These are phyloP conservation scores for Clavaria fumosa DNA, from an alignment of 768 basidiomycete species.

Conservation along the genomic window DNA sequence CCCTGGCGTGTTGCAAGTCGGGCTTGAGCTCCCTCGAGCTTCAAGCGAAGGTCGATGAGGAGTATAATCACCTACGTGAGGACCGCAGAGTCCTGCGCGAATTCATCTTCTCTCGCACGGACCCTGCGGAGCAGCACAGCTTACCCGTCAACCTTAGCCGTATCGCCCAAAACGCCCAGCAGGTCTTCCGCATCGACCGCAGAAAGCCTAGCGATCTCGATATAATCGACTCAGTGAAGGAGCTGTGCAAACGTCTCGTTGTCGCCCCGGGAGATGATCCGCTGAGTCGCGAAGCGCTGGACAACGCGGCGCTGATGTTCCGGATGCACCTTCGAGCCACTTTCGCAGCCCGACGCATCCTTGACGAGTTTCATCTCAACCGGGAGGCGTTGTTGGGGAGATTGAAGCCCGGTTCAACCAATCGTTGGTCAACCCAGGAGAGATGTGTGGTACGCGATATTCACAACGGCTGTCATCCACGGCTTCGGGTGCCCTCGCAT, in stretches of 20 bases:
- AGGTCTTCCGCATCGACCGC: slow-evolving; percentile 94
- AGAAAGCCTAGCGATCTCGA: slow-evolving; percentile 88
- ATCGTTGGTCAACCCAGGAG: slow-evolving; percentile 82
- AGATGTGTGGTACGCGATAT: slow-evolving; percentile 99
- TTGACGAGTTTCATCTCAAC: slow-evolving; percentile 81
- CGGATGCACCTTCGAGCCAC: slow-evolving; percentile 85
- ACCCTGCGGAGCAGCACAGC: slow-evolving; percentile 60
- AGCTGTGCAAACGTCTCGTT: slow-evolving; percentile 60
- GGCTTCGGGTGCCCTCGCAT: too few species aligned
- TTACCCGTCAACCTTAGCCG: slow-evolving; percentile 93
- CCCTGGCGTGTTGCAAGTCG: slow-evolving; percentile 68
- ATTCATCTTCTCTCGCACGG: slow-evolving; percentile 70
- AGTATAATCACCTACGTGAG: slow-evolving; percentile 38
- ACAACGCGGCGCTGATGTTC: slow-evolving; percentile 84
- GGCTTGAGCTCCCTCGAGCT: slow-evolving; percentile 76
- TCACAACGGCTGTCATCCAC: too few species aligned
- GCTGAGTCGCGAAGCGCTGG: slow-evolving; percentile 63
- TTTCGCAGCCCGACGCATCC: slow-evolving; percentile 71
- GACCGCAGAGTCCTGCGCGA: slow-evolving; percentile 70
- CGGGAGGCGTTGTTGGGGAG: slow-evolving; percentile 90
- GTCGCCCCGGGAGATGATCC: slow-evolving; percentile 79
- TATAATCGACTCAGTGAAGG: slow-evolving; percentile 66
- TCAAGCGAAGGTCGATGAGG: slow-evolving; percentile 70
- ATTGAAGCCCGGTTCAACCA: slow-evolving; percentile 93
- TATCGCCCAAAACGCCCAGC: slow-evolving; percentile 87